Evolutionary conservation across 352 stramenopile species (phyloP), one percentile per base, ranked within the genome.

Genomic region (Phytophthora fragariaefolia): DNA sequence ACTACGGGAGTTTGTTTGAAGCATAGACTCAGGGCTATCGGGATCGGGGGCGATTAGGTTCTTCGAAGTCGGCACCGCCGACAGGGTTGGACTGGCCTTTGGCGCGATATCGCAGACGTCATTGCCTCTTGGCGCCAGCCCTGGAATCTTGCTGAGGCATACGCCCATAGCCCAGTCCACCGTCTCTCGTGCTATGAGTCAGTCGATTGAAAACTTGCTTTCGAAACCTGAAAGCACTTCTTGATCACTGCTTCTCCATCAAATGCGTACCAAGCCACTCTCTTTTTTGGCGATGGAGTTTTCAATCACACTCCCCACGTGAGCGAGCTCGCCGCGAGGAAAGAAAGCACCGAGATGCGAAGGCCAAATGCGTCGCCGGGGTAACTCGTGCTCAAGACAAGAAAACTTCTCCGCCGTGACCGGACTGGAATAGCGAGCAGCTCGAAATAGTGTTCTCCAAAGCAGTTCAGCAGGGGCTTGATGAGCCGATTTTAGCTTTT

Each of bases 121-220:
- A 18, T 46, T 65, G 30, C 38, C 40, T 49, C 26, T 61, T 32
- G 53, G 53, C 22, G 24, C 42, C 17, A 60, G 17, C 38, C 24
- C n/a, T 12, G 54, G 63, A 36, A 52, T 40, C 34, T 70, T 70
- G 40, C 63, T 70, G 47, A 56, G 56, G 63, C 54, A 70, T 32
- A 28, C 36, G 28, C 63, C 63, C 63, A 70, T 70, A 55, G 43
- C 52, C 24, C 43, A 56, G 32, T 6, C 17, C 9, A 18, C 10
- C 13, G 48, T 23, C 2, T 57, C 26, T 57, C 15, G 28, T 45
- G 13, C 20, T 46, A 26, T 42, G 17, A 48, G 13, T 18, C 38
- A 46, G 38, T 46, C 38, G 17, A 24, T 46, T 3, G 34, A 26
- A 55, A 34, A 34, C 28, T 34, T 34, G 28, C 28, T 34, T 4